These are phyloP conservation scores for Aspergillus oerlinghausenensis DNA, from an alignment of 2,329 filamentous ascomycete species.

Conservation along the genomic window DNA sequence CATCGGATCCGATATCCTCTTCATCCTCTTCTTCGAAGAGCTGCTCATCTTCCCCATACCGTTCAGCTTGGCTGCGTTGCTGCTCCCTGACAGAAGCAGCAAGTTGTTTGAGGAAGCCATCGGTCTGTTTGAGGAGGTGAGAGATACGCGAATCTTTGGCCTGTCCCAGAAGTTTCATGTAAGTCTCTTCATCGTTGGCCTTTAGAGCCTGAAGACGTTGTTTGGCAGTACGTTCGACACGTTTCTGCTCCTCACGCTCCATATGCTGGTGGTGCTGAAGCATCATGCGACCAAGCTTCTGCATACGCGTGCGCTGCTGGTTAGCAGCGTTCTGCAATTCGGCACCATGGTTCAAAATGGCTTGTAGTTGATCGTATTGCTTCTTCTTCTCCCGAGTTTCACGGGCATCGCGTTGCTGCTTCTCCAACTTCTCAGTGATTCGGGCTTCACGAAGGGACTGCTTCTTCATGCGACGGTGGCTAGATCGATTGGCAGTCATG, in stretches of 20 bases:
- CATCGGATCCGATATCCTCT: slow-evolving; percentile 62
- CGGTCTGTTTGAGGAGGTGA: slow-evolving; percentile 91
- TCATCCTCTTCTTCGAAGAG: slow-evolving; percentile 59
- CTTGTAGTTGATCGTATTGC: slow-evolving; percentile 84
- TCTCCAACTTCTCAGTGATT: slow-evolving; percentile 98
- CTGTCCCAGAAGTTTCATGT: slow-evolving; percentile 94
- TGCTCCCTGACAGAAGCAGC: slow-evolving; percentile 92
- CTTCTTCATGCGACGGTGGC: slow-evolving; percentile 94
- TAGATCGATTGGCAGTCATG: slow-evolving; percentile 90
- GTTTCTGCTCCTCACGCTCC: slow-evolving; percentile 98
- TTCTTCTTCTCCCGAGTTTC: slow-evolving; percentile 98
- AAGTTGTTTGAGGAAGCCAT: slow-evolving; percentile 94
- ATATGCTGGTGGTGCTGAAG: slow-evolving; percentile 87
- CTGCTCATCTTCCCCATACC: slow-evolving; percentile 64
- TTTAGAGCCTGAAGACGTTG: slow-evolving; percentile 98
- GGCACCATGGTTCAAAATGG: slow-evolving; percentile 74
- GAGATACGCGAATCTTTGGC: slow-evolving; percentile 99
- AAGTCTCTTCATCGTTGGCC: slow-evolving; percentile 98
- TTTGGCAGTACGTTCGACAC: slow-evolving; percentile 94
- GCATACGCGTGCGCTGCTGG: slow-evolving; percentile 67
- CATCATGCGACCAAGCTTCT: slow-evolving; percentile 89
- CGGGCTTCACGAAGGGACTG: slow-evolving; percentile 91
- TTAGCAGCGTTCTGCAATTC: slow-evolving; percentile 68
- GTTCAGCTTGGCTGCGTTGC: slow-evolving; percentile 75
- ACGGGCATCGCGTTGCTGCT: slow-evolving; percentile 93